phyloP scores from a whole-genome alignment of 495 filamentous ascomycete species.

The Penicillium paradoxum region DNA sequence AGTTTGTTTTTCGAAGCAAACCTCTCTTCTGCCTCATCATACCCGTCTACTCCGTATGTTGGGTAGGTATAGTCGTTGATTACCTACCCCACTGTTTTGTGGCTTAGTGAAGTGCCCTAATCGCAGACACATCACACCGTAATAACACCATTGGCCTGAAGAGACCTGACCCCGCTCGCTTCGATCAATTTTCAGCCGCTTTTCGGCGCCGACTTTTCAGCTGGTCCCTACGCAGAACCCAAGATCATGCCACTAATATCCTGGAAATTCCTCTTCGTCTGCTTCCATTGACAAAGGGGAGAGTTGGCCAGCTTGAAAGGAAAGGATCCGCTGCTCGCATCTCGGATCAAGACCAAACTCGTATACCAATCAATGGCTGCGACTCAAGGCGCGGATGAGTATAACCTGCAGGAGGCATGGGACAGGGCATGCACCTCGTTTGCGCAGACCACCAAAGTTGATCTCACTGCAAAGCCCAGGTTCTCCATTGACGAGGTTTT shows the following conservation, averaged over 20 bases:
- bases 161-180: too few species aligned
- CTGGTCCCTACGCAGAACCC: background rate
- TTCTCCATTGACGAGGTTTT: conserved; percentile 17
- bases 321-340: background rate
- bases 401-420: conserved; percentile 22
- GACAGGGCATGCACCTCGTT: conserved; percentile 14
- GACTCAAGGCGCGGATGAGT: conserved; percentile 5
- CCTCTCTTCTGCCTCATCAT: too few species aligned
- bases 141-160: background rate
- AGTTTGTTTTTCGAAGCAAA: too few species aligned
- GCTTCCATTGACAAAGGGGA: background rate
- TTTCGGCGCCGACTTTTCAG: background rate
- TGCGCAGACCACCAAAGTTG: conserved; percentile 16
- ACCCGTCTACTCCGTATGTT: background rate
- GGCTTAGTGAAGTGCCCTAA: too few species aligned
- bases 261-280: background rate
- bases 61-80: background rate
- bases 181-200: background rate
- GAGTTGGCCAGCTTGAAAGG: background rate
- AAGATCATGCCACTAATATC: background rate
- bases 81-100: background rate
- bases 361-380: conserved; percentile 4
- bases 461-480: conserved; percentile 12
- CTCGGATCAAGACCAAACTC: background rate
- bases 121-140: too few species aligned